Percentiles rank a stretch among this genome's conserved stretches.
Conservation (phyloP, 768 basidiomycete genomes). For the Kwoniella bestiolae region DNA sequence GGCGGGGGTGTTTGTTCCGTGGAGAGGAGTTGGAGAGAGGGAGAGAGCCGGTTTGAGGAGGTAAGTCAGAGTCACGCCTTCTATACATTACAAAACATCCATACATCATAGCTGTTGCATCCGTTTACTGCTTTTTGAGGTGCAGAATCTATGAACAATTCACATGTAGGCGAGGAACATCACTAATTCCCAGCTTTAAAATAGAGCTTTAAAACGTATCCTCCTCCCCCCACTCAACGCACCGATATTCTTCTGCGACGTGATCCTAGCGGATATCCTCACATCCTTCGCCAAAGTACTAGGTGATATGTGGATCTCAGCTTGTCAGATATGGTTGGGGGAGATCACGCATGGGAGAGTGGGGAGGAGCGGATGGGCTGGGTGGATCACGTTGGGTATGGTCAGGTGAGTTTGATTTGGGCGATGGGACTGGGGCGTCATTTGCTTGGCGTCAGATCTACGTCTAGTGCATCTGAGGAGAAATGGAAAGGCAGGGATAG, state of each 20-base stretch:
- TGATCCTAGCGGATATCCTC: slow-evolving; percentile 91
- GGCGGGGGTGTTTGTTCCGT: slow-evolving; percentile 69
- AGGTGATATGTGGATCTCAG: slow-evolving; percentile 88
- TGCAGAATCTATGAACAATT: too few species aligned
- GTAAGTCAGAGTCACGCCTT: slow-evolving; percentile 63
- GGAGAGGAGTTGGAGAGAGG: slow-evolving; percentile 65
- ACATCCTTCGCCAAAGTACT: slow-evolving; percentile 97
- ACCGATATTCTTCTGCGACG: slow-evolving; percentile 83
- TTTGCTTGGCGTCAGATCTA: too few species aligned
- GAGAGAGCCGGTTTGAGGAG: slow-evolving; percentile 77
- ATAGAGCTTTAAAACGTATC: slow-evolving; percentile 75
- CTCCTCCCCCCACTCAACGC: slow-evolving; percentile 67
- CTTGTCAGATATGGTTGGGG: slow-evolving; percentile 83
- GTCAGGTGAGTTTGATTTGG: slow-evolving; percentile 74
- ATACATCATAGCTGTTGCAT: too few species aligned
- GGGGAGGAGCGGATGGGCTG: slow-evolving; percentile 66
- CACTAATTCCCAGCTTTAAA: not conserved
- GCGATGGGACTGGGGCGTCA: too few species aligned
- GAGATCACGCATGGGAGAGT: slow-evolving; percentile 74
- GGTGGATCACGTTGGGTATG: slow-evolving; percentile 78
- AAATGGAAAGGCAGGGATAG: not conserved
- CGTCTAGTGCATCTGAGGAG: not conserved
- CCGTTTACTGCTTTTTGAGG: too few species aligned
- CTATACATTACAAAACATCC: too few species aligned
- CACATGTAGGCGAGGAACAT: too few species aligned